phyloP scores from a whole-genome alignment of 1,284 basidiomycete species.

The Ustilago crameri region DNA sequence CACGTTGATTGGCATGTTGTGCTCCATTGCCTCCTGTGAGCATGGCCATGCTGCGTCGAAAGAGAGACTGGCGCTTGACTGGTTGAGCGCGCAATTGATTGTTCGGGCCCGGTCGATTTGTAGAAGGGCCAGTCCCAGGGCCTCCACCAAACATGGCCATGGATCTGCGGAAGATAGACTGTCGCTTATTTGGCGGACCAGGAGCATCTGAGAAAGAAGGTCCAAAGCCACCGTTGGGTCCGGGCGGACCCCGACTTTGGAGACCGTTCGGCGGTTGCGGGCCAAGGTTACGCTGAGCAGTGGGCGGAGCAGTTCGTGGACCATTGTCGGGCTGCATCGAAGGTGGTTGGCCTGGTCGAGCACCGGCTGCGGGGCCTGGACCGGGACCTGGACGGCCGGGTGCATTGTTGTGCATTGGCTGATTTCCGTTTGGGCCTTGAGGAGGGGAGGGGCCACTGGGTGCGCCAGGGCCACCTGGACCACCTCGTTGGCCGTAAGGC shows the following conservation, averaged over 20 bases:
- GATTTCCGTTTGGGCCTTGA: not conserved
- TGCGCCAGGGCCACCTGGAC: conserved; percentile 5
- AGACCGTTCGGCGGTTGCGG: conserved; percentile 12
- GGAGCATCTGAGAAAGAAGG: conserved; percentile 48
- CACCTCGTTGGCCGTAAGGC: conserved; percentile 20
- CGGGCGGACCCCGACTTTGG: conserved; percentile 17
- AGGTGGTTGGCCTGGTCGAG: conserved; percentile 11
- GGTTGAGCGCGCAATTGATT: conserved; percentile 9
- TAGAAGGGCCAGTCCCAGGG: conserved; percentile 13
- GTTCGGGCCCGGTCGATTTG: conserved; percentile 11
- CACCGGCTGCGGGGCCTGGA: not conserved
- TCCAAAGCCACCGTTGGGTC: conserved; percentile 21
- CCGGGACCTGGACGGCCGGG: conserved; percentile 7
- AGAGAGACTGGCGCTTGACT: conserved; percentile 42
- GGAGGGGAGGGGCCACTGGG: conserved; percentile 8
- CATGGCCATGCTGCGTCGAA: conserved; percentile 58
- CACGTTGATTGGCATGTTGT: conserved; percentile 3
- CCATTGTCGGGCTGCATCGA: conserved; percentile 24
- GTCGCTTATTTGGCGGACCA: conserved; percentile 35
- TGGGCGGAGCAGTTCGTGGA: conserved; percentile 19
- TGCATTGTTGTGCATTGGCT: conserved; percentile 8
- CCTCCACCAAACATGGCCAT: conserved; percentile 52
- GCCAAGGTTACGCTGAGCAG: conserved; percentile 13
- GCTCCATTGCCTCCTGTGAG: conserved; percentile 28
- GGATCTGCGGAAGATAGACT: conserved; percentile 51